Conservation (phyloP, 1,284 basidiomycete genomes). For the Agaricales sp. region DNA sequence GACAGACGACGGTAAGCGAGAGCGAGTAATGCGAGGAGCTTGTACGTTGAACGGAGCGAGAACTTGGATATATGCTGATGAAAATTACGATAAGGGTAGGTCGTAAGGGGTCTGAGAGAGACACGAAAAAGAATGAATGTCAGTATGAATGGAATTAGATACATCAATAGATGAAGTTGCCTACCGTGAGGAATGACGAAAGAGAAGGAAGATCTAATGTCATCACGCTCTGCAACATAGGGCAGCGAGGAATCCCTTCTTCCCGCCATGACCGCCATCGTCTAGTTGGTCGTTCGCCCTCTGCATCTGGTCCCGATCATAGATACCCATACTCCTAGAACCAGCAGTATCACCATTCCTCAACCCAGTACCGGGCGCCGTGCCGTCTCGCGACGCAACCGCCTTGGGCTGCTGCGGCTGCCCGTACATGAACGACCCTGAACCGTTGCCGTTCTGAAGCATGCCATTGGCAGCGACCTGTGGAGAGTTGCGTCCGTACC, state of each 20-base stretch:
- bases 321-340: background rate
- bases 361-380: conserved; percentile 20
- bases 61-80: background rate
- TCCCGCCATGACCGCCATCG: conserved; percentile 47
- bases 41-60: background rate
- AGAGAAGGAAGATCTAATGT: background rate
- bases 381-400: conserved; percentile 36
- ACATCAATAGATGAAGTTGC: background rate
- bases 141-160: background rate
- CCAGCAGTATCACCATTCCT: background rate
- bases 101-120: background rate
- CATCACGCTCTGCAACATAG: background rate
- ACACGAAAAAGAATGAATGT: background rate
- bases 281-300: conserved; percentile 33
- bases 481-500: conserved; percentile 51
- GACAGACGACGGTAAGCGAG: background rate
- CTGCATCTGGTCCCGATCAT: conserved; percentile 24
- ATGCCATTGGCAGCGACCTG: conserved; percentile 22
- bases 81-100: background rate
- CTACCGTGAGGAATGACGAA: background rate
- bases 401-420: conserved; percentile 35
- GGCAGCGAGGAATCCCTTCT: conserved; percentile 20
- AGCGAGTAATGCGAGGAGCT: background rate
- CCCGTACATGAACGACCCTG: conserved; percentile 54
- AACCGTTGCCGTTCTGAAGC: conserved; percentile 32